Percentiles rank a stretch among this genome's conserved stretches.
Evolutionary conservation across 2,329 filamentous ascomycete species (phyloP).

Genomic region (Septoria petroselini): DNA sequence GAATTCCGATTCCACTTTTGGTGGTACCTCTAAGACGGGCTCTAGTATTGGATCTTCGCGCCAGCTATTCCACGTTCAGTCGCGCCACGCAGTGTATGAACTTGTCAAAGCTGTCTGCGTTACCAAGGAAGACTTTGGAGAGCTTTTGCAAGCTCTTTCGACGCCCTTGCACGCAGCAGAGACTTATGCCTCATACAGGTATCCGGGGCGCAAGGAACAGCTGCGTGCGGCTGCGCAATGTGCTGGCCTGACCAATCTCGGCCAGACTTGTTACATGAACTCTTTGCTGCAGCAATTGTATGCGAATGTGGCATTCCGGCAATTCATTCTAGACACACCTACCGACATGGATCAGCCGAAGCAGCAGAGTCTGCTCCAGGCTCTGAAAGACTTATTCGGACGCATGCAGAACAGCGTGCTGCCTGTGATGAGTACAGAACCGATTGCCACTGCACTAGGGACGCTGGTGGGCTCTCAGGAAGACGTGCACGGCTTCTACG

Average conservation of each 20-base stretch:
- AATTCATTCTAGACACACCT: constrained; percentile 66
- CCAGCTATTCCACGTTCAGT: constrained; percentile 12
- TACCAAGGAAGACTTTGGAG: constrained; percentile 19
- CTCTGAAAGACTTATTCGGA: constrained; percentile 79
- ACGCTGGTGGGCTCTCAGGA: constrained; percentile 91
- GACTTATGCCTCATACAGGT: constrained; percentile 15
- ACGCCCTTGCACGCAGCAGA: constrained; percentile 13
- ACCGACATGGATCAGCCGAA: constrained; percentile 51
- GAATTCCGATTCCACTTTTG: neutral
- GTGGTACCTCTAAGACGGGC: neutral
- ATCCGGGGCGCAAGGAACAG: constrained; percentile 45
- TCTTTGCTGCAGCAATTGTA: constrained; percentile 91
- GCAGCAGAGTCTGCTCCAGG: constrained; percentile 64
- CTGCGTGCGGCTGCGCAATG: constrained; percentile 25
- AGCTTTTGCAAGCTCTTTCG: constrained; percentile 18
- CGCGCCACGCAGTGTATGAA: constrained; percentile 27
- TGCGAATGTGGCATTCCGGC: constrained; percentile 87
- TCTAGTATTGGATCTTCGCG: neutral
- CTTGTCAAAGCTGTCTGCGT: constrained; percentile 28
- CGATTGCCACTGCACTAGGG: constrained; percentile 69
- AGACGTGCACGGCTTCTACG: constrained; percentile 98
- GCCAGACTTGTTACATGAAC: constrained; percentile 96
- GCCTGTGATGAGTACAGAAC: constrained; percentile 68
- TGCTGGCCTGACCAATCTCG: constrained; percentile 76
- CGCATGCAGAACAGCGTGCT: constrained; percentile 79